Percentiles rank a stretch among this genome's conserved stretches.
These are phyloP conservation scores for Calocybe cyanea DNA, from an alignment of 768 basidiomycete species.

Conservation along the genomic window DNA sequence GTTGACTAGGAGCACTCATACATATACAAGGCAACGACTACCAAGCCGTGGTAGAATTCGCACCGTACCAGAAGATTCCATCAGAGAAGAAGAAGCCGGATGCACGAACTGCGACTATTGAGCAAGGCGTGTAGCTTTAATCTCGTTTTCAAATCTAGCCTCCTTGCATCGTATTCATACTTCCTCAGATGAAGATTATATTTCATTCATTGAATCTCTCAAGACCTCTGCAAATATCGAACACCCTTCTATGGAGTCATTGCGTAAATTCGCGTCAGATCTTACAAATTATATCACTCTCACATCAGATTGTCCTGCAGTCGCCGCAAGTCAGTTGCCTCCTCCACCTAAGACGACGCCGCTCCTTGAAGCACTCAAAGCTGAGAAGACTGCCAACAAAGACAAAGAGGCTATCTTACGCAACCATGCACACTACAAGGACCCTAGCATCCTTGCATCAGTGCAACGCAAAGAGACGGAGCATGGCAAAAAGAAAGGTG, in stretches of 20 bases:
- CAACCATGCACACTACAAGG: conserved; percentile 72
- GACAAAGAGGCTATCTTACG: conserved; percentile 72
- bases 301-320: conserved; percentile 28
- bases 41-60: conserved; percentile 88
- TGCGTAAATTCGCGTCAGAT: conserved; percentile 40
- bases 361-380: conserved; percentile 88
- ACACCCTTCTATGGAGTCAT: conserved; percentile 57
- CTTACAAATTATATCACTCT: neutral
- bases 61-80: conserved; percentile 87
- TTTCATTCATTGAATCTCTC: conserved; percentile 77
- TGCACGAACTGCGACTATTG: conserved; percentile 80
- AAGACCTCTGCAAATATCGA: conserved; percentile 48
- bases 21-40: conserved; percentile 73
- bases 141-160: neutral
- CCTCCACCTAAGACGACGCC: conserved; percentile 80
- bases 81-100: conserved; percentile 74
- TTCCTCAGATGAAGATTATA: conserved; percentile 70
- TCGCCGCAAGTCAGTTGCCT: conserved; percentile 58
- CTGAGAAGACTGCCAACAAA: conserved; percentile 68
- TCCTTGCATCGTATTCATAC: neutral
- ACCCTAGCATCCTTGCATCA: conserved; percentile 27
- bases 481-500: conserved; percentile 6
- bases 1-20: neutral
- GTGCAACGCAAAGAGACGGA: conserved; percentile 25
- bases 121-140: conserved; percentile 56